These are phyloP conservation scores for Raphanus raphanistrum DNA, from an alignment of 345 rosid species.

Conservation along the genomic window DNA sequence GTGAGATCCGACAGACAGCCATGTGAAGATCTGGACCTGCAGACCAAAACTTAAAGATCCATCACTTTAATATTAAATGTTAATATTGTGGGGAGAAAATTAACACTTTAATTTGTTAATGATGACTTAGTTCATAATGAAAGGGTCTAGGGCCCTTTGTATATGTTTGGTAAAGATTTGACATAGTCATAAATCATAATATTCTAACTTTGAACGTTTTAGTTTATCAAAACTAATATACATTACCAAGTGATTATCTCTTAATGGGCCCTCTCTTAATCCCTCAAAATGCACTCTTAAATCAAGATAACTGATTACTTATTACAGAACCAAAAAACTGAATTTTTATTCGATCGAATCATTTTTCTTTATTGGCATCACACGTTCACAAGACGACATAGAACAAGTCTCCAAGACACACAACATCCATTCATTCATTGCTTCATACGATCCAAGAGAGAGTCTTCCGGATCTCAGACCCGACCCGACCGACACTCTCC, in stretches of 20 bases:
- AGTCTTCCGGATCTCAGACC: constrained; percentile 39
- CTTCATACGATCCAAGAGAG: constrained; percentile 39
- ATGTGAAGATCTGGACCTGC: not conserved
- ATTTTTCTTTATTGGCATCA: constrained; percentile 9
- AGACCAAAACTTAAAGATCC: constrained; percentile 1
- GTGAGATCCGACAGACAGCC: not conserved
- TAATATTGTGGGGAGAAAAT: not conserved
- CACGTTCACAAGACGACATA: constrained; percentile 30
- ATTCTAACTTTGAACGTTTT: not conserved
- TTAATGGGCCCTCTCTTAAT: not conserved
- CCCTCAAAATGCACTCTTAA: not conserved
- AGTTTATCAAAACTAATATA: not conserved
- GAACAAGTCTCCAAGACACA: constrained; percentile 10
- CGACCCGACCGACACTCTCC: constrained; percentile 24
- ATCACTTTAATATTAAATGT: not conserved
- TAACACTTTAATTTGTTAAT: not conserved
- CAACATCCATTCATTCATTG: not conserved
- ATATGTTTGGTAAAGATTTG: not conserved
- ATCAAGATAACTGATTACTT: not conserved
- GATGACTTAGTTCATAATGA: not conserved
- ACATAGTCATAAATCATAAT: not conserved
- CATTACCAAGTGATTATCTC: not conserved
- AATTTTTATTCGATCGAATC: constrained; percentile 7
- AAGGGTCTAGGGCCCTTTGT: not conserved
- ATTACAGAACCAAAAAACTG: not conserved